Percentiles rank a stretch among this genome's conserved stretches.
These are phyloP conservation scores for Xylogone sp. DNA, from an alignment of 2,329 filamentous ascomycete species.

Conservation along the genomic window DNA sequence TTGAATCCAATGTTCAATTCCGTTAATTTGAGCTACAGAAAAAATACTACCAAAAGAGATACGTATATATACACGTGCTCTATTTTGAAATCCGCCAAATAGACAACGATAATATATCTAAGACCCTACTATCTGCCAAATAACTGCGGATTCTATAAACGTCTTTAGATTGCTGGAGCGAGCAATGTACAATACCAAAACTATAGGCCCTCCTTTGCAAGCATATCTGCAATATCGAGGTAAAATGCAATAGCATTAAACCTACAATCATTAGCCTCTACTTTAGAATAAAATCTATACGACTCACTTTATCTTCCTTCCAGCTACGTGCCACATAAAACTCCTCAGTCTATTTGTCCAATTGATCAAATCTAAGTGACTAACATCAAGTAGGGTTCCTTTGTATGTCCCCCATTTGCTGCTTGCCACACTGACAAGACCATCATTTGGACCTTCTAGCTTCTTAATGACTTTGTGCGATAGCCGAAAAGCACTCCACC, in stretches of 20 bases:
- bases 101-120: no score
- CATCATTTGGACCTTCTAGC: slow-evolving; percentile 59
- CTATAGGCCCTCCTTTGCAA: slow-evolving; percentile 59
- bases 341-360: slow-evolving; percentile 61
- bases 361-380: slow-evolving; percentile 63
- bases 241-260: slow-evolving; percentile 69
- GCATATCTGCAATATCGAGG: slow-evolving; percentile 63
- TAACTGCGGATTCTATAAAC: no score
- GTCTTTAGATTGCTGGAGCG: no score
- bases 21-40: no score
- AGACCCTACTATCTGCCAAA: no score
- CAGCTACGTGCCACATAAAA: slow-evolving; percentile 48
- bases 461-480: slow-evolving; percentile 47
- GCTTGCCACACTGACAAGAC: slow-evolving; percentile 63
- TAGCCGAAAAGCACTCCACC: slow-evolving; percentile 59
- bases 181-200: no score
- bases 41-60: no score
- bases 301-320: slow-evolving; percentile 48
- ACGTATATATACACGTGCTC: no score
- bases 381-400: slow-evolving; percentile 58
- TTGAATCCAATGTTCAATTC: no score
- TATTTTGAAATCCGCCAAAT: no score
- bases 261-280: slow-evolving; percentile 14
- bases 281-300: slow-evolving; percentile 15
- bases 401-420: slow-evolving; percentile 61